Evolutionary conservation across 345 rosid genomes (phyloP), one percentile per base, ranked within the genome.

Genomic region (Diplotaxis tenuifolia): DNA sequence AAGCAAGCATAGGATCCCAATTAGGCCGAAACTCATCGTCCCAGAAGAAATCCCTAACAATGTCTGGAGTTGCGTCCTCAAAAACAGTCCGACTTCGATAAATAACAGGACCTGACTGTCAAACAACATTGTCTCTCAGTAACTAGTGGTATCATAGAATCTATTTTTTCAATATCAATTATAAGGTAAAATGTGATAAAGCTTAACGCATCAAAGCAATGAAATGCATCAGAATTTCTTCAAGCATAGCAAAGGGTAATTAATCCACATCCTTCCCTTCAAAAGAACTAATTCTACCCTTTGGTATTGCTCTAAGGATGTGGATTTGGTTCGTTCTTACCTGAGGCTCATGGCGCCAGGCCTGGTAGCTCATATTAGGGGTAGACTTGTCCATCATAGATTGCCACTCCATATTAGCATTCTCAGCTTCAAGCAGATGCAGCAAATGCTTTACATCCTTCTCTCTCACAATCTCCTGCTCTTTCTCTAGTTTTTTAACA

Each of bases 21-120:
- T 90, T 92, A 3, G 89, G 89, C 34, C 99, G 85, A 83, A 92
- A 89, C 55, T 90, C 98, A 71, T 95, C 98, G 77, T 92, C 99
- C 99, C 99, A 95, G 75, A 95, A 95, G 86, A 95, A 95, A 82
- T 95, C 99, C 82, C 97, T 87, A 23, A 92, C 97, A 82, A 88
- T 65, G 14, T 90, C 97, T 7, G 96, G 88, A n/a, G 85, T 82
- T 42, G 90, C 98, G 78, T 89, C 96, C 84, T 95, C 99, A 76
- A 87, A 95, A 65, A 95, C 96, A 79, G 97, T 89, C 79, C 91
- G 84, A 74, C 92, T 95, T 7, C 92, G 89, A 53, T 72, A 86
- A 62, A 85, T 64, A 50, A 88, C 80, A 47, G 92, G 97, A 65
- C 90, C 89, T 34, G 68, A 72, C 99, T 95, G 90, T 25, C 61